Evolutionary conservation across 352 stramenopile species (phyloP).

Genomic region (Pythium chondricola): DNA sequence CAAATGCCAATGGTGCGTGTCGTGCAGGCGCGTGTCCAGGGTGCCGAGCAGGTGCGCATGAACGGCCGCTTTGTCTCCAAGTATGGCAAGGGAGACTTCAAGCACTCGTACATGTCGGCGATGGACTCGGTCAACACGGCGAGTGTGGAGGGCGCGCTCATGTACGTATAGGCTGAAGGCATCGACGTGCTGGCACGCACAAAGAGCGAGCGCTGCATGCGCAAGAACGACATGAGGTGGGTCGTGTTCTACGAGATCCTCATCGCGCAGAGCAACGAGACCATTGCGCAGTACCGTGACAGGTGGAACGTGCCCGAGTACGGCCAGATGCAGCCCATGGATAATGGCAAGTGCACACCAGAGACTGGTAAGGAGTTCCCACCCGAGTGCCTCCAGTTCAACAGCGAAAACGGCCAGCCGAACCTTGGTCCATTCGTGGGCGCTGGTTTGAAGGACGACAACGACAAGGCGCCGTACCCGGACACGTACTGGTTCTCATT

Average conservation of each 20-base stretch:
- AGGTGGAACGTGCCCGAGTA: conserved; percentile 28
- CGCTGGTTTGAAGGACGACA: conserved; percentile 29
- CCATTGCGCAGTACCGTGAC: conserved; percentile 40
- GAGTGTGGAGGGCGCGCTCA: conserved; percentile 13
- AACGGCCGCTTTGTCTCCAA: conserved; percentile 19
- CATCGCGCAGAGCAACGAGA: conserved; percentile 32
- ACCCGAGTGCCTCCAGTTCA: conserved; percentile 46
- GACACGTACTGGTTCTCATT: conserved; percentile 82
- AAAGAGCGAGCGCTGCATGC: conserved; percentile 8
- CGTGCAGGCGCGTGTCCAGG: conserved; percentile 38
- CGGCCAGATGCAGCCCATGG: conserved; percentile 49
- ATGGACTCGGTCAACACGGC: conserved; percentile 23
- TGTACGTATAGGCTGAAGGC: conserved; percentile 12
- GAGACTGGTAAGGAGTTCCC: conserved; percentile 27
- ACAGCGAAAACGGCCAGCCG: conserved; percentile 27
- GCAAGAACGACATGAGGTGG: conserved; percentile 56
- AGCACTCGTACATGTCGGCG: conserved; percentile 19
- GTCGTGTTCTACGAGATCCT: conserved; percentile 62
- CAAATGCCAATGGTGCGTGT: conserved; percentile 53
- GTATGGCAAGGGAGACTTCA: no score
- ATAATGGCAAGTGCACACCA: conserved; percentile 51
- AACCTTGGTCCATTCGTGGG: conserved; percentile 51
- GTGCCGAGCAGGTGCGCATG: conserved; percentile 16
- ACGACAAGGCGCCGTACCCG: conserved; percentile 59
- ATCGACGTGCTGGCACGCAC: conserved; percentile 10